Conservation (phyloP, 2,329 filamentous ascomycete species). For the Hyphodiscus sp. region DNA sequence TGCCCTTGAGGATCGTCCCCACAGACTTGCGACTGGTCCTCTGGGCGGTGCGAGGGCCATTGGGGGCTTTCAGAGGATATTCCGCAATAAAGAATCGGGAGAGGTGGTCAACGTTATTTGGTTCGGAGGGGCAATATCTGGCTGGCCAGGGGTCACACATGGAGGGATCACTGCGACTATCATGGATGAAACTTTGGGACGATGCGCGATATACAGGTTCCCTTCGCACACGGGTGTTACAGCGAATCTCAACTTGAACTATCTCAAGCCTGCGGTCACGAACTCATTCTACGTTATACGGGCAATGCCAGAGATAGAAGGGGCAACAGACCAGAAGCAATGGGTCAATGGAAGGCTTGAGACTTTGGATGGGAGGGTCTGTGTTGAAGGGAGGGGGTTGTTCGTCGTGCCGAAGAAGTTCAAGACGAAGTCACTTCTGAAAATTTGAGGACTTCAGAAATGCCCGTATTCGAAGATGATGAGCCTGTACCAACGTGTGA, state of each 20-base stretch:
- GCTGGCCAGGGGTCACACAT: constrained; percentile 68
- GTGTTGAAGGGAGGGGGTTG: constrained; percentile 50
- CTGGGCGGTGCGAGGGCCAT: constrained; percentile 38
- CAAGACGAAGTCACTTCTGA: constrained; percentile 10
- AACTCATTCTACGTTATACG: constrained; percentile 59
- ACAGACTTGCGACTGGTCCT: constrained; percentile 37
- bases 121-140: constrained; percentile 57
- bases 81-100: constrained; percentile 52
- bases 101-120: constrained; percentile 58
- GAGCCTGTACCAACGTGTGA: not conserved
- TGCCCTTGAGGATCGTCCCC: constrained; percentile 8
- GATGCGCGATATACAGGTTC: constrained; percentile 48
- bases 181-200: constrained; percentile 62
- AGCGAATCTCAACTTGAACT: constrained; percentile 53
- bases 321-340: constrained; percentile 40
- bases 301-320: constrained; percentile 37
- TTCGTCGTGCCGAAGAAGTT: constrained; percentile 51
- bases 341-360: constrained; percentile 50
- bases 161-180: constrained; percentile 64
- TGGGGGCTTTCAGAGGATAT: constrained; percentile 52
- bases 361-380: constrained; percentile 47
- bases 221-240: constrained; percentile 46
- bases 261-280: constrained; percentile 53
- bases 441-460: constrained; percentile 1
- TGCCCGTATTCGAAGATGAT: not conserved